A percentile compares a stretch with the other conserved stretches of the same genome.
Conservation (phyloP, 139 green algal species). For the Bryopsis sp. region DNA sequence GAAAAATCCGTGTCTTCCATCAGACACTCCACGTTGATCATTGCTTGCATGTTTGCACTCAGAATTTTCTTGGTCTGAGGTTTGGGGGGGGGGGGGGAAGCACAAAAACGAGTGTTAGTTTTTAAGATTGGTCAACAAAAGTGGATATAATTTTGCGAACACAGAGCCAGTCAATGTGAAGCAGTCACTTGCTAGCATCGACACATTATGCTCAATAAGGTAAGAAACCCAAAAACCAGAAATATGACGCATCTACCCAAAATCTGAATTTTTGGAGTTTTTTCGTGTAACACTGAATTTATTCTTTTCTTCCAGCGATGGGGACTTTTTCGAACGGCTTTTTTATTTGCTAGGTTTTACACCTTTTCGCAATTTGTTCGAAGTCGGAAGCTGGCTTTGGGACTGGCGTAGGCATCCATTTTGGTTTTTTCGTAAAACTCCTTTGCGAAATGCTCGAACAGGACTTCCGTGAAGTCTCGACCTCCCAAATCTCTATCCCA, state of each 20-base stretch:
- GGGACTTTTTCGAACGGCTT: no score
- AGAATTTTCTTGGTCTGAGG: conserved; percentile 86
- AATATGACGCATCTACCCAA: no score
- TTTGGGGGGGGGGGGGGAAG: not conserved
- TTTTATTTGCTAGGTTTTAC: no score
- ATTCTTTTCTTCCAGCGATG: no score
- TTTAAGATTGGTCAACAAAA: not conserved
- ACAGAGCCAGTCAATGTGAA: no score
- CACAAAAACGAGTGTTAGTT: not conserved
- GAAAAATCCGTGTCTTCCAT: conserved; percentile 89
- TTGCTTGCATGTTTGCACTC: conserved; percentile 78
- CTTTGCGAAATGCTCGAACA: conserved; percentile 87
- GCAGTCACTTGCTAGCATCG: no score
- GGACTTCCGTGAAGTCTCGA: conserved; percentile 76
- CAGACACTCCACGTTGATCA: conserved; percentile 88
- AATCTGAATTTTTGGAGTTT: no score
- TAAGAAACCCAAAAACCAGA: no score
- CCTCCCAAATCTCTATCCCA: conserved; percentile 91
- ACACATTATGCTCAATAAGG: no score
- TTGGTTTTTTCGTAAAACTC: conserved; percentile 76
- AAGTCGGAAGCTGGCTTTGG: conserved; percentile 78
- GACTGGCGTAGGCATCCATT: conserved; percentile 74
- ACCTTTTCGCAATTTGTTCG: conserved; percentile 75
- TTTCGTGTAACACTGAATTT: no score
- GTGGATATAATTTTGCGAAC: no score